These are phyloP conservation scores for Amyloporia xantha DNA, from an alignment of 768 basidiomycete genomes.

Conservation along the genomic window DNA sequence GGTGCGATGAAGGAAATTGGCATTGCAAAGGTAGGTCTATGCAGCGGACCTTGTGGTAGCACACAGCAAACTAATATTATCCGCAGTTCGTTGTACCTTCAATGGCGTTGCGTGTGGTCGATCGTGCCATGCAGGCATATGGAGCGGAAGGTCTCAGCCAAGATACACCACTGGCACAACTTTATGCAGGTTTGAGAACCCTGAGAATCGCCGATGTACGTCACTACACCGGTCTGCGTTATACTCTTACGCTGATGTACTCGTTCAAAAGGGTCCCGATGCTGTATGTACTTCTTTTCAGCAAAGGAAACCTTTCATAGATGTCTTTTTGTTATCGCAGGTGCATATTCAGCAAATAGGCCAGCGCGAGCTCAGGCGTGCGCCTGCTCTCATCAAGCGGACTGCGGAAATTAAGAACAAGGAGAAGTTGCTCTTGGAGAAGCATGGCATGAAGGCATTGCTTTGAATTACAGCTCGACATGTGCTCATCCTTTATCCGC, in stretches of 20 bases:
- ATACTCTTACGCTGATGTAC: background rate
- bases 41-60: no score
- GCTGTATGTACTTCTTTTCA: slow-evolving; percentile 40
- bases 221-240: slow-evolving; percentile 5
- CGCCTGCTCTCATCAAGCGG: slow-evolving; percentile 49
- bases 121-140: slow-evolving; percentile 93
- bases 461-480: no score
- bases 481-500: background rate
- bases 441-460: slow-evolving; percentile 53
- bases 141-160: slow-evolving; percentile 96
- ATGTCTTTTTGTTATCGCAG: slow-evolving; percentile 31
- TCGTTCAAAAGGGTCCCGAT: slow-evolving; percentile 60
- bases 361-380: slow-evolving; percentile 79
- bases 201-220: slow-evolving; percentile 82
- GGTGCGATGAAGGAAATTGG: slow-evolving; percentile 97
- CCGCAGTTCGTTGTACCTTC: slow-evolving; percentile 87
- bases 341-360: slow-evolving; percentile 97
- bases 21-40: slow-evolving; percentile 74
- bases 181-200: slow-evolving; percentile 79
- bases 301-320: background rate
- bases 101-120: slow-evolving; percentile 84
- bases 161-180: slow-evolving; percentile 74
- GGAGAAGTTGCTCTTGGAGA: slow-evolving; percentile 54
- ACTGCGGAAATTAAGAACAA: slow-evolving; percentile 49
- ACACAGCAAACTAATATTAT: background rate